Evolutionary conservation across 1,284 basidiomycete species (phyloP), one percentile per base, ranked within the genome.

Genomic region (Malassezia dermatis): DNA sequence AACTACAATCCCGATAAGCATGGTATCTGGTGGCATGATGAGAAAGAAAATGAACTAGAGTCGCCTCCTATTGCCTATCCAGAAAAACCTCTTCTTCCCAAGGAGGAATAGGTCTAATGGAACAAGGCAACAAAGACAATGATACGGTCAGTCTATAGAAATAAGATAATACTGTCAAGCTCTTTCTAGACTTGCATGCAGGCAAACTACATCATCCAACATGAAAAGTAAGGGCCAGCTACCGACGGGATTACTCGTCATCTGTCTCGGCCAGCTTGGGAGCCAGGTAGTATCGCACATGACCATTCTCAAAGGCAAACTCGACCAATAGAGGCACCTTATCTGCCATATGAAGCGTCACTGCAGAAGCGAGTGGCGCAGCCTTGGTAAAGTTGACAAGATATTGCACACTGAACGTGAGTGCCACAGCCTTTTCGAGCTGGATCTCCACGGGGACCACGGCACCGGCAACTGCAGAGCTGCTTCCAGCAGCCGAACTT

Each of bases 351-450:
- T 75, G 66, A 43, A 76, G 65, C 49, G 67, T 81, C 34, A 90
- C 88, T 24, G 80, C 81, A 60, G 80, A 80, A 13, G 84, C 82
- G 34, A 99, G 78, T 17, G 84, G 81, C 0, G 86, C 80, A 60
- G 87, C 89, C 81, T 96, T 98, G 58, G 89, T 84, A 76, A 99
- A 99, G 79, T 95, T 95, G 76, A 86, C 83, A 27, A 99, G 83
- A 78, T 98, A 99, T 77, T 98, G 96, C 71, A 96, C 81, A 32
- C 87, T 89, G 79, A 99, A 99, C 1, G 90, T 96, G 53, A 98
- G 80, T 37, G 84, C 84, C 63, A 98, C 93, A 64, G 88, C 84
- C 76, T 87, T 85, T 39, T 67, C 59, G 42, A 76, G 63, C 35
- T 66, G 58, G 51, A 73, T 71, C 42, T 62, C 59, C 27, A 74